A percentile compares a stretch with the other conserved stretches of the same genome.
Evolutionary conservation across 2,329 filamentous ascomycete genomes (phyloP).

Genomic region (Hymenotorrendiella dingleyae): DNA sequence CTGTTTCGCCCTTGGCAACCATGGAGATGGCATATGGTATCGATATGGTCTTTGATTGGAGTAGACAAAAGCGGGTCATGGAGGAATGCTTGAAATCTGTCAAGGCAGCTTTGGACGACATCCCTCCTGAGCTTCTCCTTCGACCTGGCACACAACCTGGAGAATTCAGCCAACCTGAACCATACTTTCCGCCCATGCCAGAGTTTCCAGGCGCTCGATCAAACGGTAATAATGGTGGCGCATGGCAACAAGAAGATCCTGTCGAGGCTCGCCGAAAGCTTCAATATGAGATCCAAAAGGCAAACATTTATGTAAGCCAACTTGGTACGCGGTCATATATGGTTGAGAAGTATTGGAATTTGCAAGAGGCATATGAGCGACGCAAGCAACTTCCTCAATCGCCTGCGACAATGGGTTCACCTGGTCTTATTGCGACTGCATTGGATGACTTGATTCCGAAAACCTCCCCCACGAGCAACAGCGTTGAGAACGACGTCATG

Average conservation of each 20-base stretch:
- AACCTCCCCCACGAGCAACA: conserved; percentile 35
- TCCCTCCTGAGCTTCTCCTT: conserved; percentile 65
- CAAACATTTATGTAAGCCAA: conserved; percentile 80
- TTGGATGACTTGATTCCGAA: conserved; percentile 28
- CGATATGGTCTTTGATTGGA: conserved; percentile 68
- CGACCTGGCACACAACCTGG: conserved; percentile 34
- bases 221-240: conserved; percentile 27
- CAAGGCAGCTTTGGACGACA: conserved; percentile 59
- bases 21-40: conserved; percentile 79
- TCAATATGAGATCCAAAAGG: conserved; percentile 86
- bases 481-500: conserved; percentile 48
- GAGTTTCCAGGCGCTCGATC: conserved; percentile 33
- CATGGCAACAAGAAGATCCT: conserved; percentile 7
- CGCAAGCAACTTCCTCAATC: conserved; percentile 30
- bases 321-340: conserved; percentile 77
- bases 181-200: conserved; percentile 43
- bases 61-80: conserved; percentile 68
- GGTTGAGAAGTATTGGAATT: conserved; percentile 77
- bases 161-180: conserved; percentile 35
- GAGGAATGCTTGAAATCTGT: conserved; percentile 64
- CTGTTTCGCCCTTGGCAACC: conserved; percentile 73
- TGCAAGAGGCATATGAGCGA: conserved; percentile 59
- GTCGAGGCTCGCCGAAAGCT: conserved; percentile 42
- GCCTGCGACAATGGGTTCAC: conserved; percentile 12
- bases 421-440: conserved; percentile 23